Base-by-base conservation (phyloP, 306 rosid species). In the Cyclanthera cordifolia region DNA sequence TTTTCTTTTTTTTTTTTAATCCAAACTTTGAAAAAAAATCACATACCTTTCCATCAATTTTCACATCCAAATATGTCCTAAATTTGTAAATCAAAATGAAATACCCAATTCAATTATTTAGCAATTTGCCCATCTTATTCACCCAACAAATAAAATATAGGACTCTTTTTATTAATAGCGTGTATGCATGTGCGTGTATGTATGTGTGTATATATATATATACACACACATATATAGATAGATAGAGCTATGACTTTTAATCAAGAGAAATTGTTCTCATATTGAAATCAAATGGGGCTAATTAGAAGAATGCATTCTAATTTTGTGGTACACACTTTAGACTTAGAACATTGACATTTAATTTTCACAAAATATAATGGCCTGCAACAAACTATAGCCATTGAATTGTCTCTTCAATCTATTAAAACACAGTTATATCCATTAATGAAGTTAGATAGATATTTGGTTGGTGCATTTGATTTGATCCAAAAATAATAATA, bases 321-420 rank as follows among this genome's bases (percentile, higher is more conserved):
- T 37, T 65, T 63, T 45, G 52, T 45, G 43, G 12, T 37, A 65
- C 53, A 65, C 12, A 23, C 52, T 43, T 65, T 43, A 43, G 32
- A 64, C 53, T 21, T 21, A n/a, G 70, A 45, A 65, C 32, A 6
- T 41, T 2, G 70, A 65, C 70, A 65, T 65, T 65, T 65, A 21
- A 37, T 65, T 25, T 46, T 24, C 24, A 15, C 43, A 66, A 66
- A 39, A 64, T 1, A 37, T 37, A 64, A 43, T 43, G 20, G 53
- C 53, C 12, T 64, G 37, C 17, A 41, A 1, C 4, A 20, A 66
- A 24, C 46, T 46, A 23, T 46, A 66, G 39, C 41, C 47, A 8
- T 66, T 66, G 39, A 41, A 43, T 47, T 3, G 71, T 45, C 71
- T 66, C 53, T 66, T 66, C 71, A 46, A 24, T 66, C 71, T 4